Conservation (phyloP, 2,329 filamentous ascomycete genomes). For the Grosmannia serpens region DNA sequence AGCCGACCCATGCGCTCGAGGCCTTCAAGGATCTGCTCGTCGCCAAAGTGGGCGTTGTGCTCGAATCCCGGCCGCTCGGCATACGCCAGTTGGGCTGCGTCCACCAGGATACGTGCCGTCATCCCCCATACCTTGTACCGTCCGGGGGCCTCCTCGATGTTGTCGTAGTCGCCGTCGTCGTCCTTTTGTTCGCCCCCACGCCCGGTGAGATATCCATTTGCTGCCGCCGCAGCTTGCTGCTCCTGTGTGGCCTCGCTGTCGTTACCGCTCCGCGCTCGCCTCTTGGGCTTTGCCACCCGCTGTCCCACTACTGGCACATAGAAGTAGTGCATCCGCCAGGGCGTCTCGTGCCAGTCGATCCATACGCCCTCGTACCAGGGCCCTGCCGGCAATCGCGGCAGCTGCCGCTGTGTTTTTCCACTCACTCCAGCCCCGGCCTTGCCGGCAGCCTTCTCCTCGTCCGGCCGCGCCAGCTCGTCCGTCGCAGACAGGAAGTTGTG, state of each 20-base stretch:
- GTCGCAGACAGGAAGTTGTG: conserved; percentile 60
- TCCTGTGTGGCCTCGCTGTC: background rate
- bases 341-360: conserved; percentile 64
- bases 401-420: background rate
- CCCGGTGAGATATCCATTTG: background rate
- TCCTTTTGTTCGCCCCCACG: conserved; percentile 6
- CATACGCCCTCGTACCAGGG: conserved; percentile 81
- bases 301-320: conserved; percentile 70
- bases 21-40: conserved; percentile 37
- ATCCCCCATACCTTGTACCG: conserved; percentile 88
- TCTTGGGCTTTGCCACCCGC: conserved; percentile 48
- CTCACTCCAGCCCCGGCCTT: conserved; percentile 8
- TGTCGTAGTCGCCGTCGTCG: conserved; percentile 5
- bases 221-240: background rate
- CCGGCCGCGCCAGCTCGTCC: conserved; percentile 36
- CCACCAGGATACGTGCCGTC: conserved; percentile 83
- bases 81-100: conserved; percentile 78
- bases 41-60: conserved; percentile 42
- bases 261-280: conserved; percentile 10
- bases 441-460: background rate
- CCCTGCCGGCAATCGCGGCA: conserved; percentile 29
- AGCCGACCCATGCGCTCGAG: conserved; percentile 33
- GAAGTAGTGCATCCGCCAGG: conserved; percentile 88
- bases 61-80: conserved; percentile 76
- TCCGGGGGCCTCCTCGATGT: conserved; percentile 20